Conservation (phyloP, 495 filamentous ascomycete genomes). For the Daldinia grandis region DNA sequence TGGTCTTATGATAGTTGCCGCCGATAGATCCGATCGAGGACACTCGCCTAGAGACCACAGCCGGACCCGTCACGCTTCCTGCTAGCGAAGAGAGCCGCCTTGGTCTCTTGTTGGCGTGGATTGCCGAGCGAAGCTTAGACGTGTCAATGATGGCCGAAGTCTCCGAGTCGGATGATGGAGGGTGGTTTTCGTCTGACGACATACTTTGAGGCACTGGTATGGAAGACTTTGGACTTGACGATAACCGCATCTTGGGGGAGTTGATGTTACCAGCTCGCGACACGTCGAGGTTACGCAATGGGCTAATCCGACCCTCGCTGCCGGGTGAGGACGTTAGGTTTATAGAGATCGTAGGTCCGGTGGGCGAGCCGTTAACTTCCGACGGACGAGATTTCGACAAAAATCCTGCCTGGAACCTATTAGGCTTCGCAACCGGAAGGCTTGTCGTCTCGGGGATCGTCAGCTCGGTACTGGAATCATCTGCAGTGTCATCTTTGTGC, state of each 20-base stretch:
- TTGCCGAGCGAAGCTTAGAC: conserved; percentile 55
- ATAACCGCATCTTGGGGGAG: conserved; percentile 43
- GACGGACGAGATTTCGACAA: conserved; percentile 68
- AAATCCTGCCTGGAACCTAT: conserved; percentile 90
- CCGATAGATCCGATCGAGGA: conserved; percentile 45
- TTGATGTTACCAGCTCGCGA: conserved; percentile 52
- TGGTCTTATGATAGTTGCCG: conserved; percentile 42
- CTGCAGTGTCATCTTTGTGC: conserved; percentile 51
- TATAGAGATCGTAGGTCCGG: conserved; percentile 69
- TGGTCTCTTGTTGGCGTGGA: conserved; percentile 55
- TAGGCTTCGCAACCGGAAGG: conserved; percentile 65
- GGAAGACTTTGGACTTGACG: conserved; percentile 44
- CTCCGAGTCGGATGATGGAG: conserved; percentile 57
- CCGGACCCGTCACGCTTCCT: conserved; percentile 33
- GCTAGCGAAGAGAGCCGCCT: conserved; percentile 50
- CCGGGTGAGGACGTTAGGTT: conserved; percentile 69
- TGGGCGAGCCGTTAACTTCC: conserved; percentile 66
- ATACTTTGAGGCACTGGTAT: conserved; percentile 32
- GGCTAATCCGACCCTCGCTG: conserved; percentile 70
- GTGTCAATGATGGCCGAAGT: conserved; percentile 51
- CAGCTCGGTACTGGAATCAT: conserved; percentile 68
- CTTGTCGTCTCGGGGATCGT: conserved; percentile 54
- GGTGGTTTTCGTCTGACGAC: conserved; percentile 53
- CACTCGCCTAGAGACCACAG: conserved; percentile 46
- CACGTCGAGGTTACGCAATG: conserved; percentile 53